Evolutionary conservation across 768 basidiomycete genomes (phyloP).

Genomic region (Boletus rubroflammeus): DNA sequence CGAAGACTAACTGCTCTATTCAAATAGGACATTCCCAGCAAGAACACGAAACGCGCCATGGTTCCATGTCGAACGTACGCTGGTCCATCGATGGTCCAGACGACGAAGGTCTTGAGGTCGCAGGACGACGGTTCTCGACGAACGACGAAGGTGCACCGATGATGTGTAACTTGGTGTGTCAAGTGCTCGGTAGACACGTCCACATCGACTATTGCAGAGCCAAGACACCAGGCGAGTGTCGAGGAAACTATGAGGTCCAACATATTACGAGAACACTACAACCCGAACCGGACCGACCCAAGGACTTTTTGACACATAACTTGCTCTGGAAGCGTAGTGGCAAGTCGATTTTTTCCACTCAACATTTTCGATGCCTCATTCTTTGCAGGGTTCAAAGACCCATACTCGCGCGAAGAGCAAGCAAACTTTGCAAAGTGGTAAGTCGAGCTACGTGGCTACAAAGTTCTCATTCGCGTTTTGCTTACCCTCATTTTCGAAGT

Average conservation of each 20-base stretch:
- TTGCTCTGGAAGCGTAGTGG: conserved; percentile 57
- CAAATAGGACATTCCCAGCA: conserved; percentile 49
- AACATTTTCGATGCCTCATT: background rate
- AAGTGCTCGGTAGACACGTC: conserved; percentile 47
- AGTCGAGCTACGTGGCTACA: conserved; percentile 4
- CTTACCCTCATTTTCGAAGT: conserved; percentile 25
- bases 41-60: conserved; percentile 59
- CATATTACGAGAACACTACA: conserved; percentile 40
- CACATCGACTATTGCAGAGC: conserved; percentile 57
- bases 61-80: conserved; percentile 53
- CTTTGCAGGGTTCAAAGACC: conserved; percentile 55
- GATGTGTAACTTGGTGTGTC: conserved; percentile 56
- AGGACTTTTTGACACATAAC: conserved; percentile 55
- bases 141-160: conserved; percentile 57
- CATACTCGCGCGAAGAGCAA: conserved; percentile 56
- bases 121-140: conserved; percentile 48
- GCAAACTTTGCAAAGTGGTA: conserved; percentile 51
- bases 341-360: conserved; percentile 14
- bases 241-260: conserved; percentile 38
- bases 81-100: conserved; percentile 55
- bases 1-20: background rate
- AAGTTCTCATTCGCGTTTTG: background rate
- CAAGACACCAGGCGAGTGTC: conserved; percentile 33
- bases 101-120: conserved; percentile 45
- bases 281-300: conserved; percentile 44